Evolutionary conservation across 2,329 filamentous ascomycete species (phyloP).

Genomic region (Aspergillus awamori): DNA sequence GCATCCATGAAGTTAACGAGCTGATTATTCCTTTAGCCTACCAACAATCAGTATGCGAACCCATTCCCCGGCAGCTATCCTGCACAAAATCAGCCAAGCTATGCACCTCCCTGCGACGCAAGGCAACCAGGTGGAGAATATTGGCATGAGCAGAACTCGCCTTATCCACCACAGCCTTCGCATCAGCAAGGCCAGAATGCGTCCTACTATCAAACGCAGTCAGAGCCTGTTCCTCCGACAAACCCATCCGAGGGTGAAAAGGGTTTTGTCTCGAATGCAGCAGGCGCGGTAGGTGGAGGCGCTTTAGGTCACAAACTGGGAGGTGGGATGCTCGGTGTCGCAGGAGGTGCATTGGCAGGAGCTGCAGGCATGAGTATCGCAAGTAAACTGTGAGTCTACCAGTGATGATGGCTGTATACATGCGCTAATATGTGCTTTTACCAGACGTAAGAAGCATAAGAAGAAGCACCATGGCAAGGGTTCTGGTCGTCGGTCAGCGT

Average conservation of each 20-base stretch:
- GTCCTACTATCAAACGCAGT: slow-evolving; percentile 35
- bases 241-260: slow-evolving; percentile 35
- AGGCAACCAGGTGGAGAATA: slow-evolving; percentile 21
- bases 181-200: slow-evolving; percentile 32
- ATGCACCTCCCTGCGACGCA: slow-evolving; percentile 16
- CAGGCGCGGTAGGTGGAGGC: slow-evolving; percentile 43
- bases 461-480: slow-evolving; percentile 29
- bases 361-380: slow-evolving; percentile 36
- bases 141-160: slow-evolving; percentile 29
- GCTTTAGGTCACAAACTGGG: slow-evolving; percentile 41
- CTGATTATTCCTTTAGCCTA: slow-evolving; percentile 10
- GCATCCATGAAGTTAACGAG: background rate
- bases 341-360: slow-evolving; percentile 39
- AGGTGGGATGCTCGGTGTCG: slow-evolving; percentile 35
- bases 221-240: slow-evolving; percentile 20
- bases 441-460: slow-evolving; percentile 31
- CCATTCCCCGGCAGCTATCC: slow-evolving; percentile 24
- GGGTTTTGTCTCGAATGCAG: slow-evolving; percentile 39
- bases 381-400: slow-evolving; percentile 31
- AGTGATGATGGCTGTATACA: background rate
- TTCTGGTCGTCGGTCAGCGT: slow-evolving; percentile 15
- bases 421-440: slow-evolving; percentile 11
- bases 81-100: slow-evolving; percentile 22
- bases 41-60: slow-evolving; percentile 23
- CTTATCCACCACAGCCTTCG: slow-evolving; percentile 32